Conservation (phyloP, 768 basidiomycete species). For the Lactarius akahatsu region DNA sequence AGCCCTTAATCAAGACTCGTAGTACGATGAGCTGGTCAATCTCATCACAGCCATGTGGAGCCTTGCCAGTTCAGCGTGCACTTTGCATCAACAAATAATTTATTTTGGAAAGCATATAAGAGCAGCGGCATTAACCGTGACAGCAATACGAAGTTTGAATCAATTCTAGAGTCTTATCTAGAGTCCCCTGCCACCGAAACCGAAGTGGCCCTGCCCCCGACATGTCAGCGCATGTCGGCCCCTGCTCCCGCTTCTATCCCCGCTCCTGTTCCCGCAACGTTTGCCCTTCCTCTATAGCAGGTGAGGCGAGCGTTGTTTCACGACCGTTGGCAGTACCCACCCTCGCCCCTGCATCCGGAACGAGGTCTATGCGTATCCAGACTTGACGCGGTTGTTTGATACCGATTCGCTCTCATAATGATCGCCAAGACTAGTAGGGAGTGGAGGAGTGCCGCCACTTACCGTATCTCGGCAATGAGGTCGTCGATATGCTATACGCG, state of each 20-base stretch:
- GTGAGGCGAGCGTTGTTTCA: conserved; percentile 55
- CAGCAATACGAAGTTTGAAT: no score
- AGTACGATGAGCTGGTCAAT: no score
- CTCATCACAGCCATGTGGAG: no score
- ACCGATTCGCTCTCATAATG: conserved; percentile 59
- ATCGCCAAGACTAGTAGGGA: not conserved
- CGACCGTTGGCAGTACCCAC: conserved; percentile 61
- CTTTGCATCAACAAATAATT: no score
- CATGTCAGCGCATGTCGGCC: conserved; percentile 4
- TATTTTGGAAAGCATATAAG: no score
- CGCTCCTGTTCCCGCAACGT: conserved; percentile 5
- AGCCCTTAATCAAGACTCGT: no score
- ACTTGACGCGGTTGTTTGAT: conserved; percentile 82
- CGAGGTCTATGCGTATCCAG: conserved; percentile 70
- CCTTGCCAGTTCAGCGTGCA: no score
- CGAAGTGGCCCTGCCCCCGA: not conserved
- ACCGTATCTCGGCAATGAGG: conserved; percentile 84
- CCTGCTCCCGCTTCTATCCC: conserved; percentile 30
- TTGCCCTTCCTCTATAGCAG: conserved; percentile 31
- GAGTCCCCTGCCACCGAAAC: not conserved
- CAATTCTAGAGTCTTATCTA: no score
- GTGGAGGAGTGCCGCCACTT: conserved; percentile 30
- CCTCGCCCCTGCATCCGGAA: conserved; percentile 69
- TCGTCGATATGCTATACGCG: conserved; percentile 75
- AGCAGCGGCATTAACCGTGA: no score